Evolutionary conservation across 257 asterid genomes (phyloP), one percentile per base, ranked within the genome.

Genomic region (Przewalskia tangutica): DNA sequence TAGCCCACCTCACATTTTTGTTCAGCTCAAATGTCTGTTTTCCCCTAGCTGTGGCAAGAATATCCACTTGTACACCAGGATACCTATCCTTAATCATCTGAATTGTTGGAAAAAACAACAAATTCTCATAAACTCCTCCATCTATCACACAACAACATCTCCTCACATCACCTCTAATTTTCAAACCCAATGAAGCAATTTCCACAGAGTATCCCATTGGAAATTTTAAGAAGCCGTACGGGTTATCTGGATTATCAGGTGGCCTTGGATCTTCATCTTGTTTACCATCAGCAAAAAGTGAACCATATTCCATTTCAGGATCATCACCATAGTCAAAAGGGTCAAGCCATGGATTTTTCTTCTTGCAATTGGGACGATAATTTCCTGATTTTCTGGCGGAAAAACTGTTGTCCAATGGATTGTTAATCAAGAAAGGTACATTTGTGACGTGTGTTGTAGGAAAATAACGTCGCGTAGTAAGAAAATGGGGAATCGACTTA

Each of bases 71-170:
- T 75, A 94, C 95, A 5, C 98, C 98, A 4, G 97, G 98, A 48
- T 93, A 94, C 77, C 98, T 86, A 53, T 94, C 97, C 70, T 91
- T 94, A 55, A 94, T 86, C 91, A 93, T 63, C 93, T 94, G 98
- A 81, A 94, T 93, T 12, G 90, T 86, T 34, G 98, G 97, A 20
- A 94, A 93, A 67, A 91, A 94, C 78, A 93, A 87, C 83, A 94
- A 77, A 56, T 93, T 94, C 65, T 94, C 97, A 75, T 94, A 94
- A 68, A 93, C 97, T 2, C 97, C 98, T 40, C 98, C 98, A 1
- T 95, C 88, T 48, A 94, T 66, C 17, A 93, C 87, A 50, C 97
- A 94, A 70, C 96, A 94, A 50, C 97, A 94, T 79, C 98, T 75
- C 86, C 98, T n/a, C 32, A 94, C 97, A 82, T 94, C 97, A 14